A percentile compares a stretch with the other conserved stretches of the same genome.
These are phyloP conservation scores for Bifiguratus adelaidae DNA, from an alignment of 192 early-diverging fungal species.

Conservation along the genomic window DNA sequence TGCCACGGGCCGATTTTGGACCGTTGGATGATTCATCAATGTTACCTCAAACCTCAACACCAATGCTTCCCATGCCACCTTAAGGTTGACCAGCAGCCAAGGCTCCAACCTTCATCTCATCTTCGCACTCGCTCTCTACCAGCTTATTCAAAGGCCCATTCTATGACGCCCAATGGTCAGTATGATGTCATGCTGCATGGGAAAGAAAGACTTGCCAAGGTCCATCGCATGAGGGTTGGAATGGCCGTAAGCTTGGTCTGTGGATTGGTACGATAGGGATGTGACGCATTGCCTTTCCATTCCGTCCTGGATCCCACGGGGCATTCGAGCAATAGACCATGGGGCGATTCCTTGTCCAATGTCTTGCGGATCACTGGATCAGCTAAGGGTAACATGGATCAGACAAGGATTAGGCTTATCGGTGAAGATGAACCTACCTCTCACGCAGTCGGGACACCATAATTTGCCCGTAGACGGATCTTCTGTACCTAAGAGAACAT, in stretches of 20 bases:
- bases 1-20: too few species aligned
- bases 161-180: too few species aligned
- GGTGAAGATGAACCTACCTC: slow-evolving; percentile 8
- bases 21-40: too few species aligned
- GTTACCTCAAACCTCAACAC: too few species aligned
- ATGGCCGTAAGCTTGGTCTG: slow-evolving; percentile 18
- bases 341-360: slow-evolving; percentile 7
- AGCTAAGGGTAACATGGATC: slow-evolving; percentile 5
- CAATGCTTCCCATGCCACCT: too few species aligned
- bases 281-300: slow-evolving; percentile 17
- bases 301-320: slow-evolving; percentile 19
- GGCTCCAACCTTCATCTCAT: too few species aligned
- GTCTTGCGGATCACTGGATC: slow-evolving; percentile 28
- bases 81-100: too few species aligned
- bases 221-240: slow-evolving; percentile 28
- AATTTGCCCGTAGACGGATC: slow-evolving; percentile 21
- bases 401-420: neutral
- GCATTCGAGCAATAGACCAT: slow-evolving; percentile 25
- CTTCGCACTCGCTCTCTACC: too few species aligned
- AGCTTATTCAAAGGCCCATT: too few species aligned
- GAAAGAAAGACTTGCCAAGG: slow-evolving; percentile 18
- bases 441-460: slow-evolving; percentile 43
- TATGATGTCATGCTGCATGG: too few species aligned
- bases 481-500: slow-evolving; percentile 16
- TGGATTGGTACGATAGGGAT: slow-evolving; percentile 21